A percentile compares a stretch with the other conserved stretches of the same genome.
Conservation (phyloP, 2,329 filamentous ascomycete genomes). For the Mycosphaerella sp. region DNA sequence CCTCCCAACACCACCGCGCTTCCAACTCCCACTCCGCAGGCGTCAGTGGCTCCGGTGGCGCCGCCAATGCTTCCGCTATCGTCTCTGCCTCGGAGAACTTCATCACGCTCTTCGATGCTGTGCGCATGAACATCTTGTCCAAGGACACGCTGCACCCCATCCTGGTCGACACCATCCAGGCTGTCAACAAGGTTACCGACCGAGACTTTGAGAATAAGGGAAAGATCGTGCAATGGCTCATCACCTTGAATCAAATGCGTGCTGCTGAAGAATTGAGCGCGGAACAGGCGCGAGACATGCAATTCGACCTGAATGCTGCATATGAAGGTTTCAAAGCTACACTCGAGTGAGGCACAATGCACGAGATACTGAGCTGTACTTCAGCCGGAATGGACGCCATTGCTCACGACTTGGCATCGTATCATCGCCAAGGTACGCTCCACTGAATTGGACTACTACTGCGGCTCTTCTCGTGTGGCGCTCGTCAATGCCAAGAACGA, state of each 20-base stretch:
- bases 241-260: constrained; percentile 95
- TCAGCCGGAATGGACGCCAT: too few relatives aligned
- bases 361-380: too few relatives aligned
- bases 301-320: constrained; percentile 88
- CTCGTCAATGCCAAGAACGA: too few relatives aligned
- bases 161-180: constrained; percentile 91
- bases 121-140: constrained; percentile 83
- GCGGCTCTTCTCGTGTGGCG: too few relatives aligned
- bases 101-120: constrained; percentile 92
- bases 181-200: constrained; percentile 94
- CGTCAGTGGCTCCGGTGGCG: constrained; percentile 16
- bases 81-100: constrained; percentile 97
- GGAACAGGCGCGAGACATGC: constrained; percentile 79
- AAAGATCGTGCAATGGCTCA: constrained; percentile 98
- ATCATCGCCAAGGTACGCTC: too few relatives aligned
- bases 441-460: too few relatives aligned
- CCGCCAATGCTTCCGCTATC: constrained; percentile 45
- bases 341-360: constrained; percentile 39
- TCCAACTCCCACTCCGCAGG: constrained; percentile 17
- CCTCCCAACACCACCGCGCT: constrained; percentile 15
- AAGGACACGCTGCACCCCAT: constrained; percentile 97
- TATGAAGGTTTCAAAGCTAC: constrained; percentile 90
- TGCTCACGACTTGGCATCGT: too few relatives aligned
- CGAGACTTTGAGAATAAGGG: constrained; percentile 89
- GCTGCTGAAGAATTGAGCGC: constrained; percentile 85